Conservation (phyloP, 306 rosid species). For the Bauhinia variegata region DNA sequence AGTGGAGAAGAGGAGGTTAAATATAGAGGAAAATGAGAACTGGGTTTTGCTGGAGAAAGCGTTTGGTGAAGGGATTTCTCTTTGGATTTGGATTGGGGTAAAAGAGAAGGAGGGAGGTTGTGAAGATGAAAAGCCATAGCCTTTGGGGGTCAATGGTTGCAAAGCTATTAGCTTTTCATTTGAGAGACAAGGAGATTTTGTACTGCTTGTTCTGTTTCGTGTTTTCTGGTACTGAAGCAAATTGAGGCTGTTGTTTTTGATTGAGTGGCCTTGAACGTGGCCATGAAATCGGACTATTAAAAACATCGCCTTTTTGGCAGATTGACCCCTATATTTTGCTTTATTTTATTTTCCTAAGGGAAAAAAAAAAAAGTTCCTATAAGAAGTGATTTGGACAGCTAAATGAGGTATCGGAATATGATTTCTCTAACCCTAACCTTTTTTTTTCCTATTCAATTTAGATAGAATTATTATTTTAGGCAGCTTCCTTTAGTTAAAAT, state of each 20-base stretch:
- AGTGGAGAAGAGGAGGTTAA: conserved; percentile 30
- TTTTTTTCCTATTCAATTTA: too few species aligned
- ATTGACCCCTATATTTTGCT: conserved; percentile 11
- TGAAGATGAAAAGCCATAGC: conserved; percentile 85
- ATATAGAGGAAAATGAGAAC: conserved; percentile 41
- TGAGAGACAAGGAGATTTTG: conserved; percentile 29
- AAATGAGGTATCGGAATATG: too few species aligned
- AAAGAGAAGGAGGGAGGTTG: conserved; percentile 60
- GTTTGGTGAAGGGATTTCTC: conserved; percentile 56
- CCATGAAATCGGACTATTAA: conserved; percentile 46
- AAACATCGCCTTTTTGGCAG: conserved; percentile 29
- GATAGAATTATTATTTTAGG: too few species aligned
- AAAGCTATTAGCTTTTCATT: conserved; percentile 39
- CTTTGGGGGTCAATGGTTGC: conserved; percentile 27
- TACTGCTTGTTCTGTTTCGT: conserved; percentile 13
- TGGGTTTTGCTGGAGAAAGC: conserved; percentile 47
- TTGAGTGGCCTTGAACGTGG: conserved; percentile 59
- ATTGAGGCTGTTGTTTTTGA: conserved; percentile 45
- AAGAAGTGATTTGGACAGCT: too few species aligned
- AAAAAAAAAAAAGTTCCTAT: too few species aligned
- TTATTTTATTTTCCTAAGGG: neutral
- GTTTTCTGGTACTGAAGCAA: conserved; percentile 35
- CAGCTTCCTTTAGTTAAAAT: too few species aligned
- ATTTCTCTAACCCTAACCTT: too few species aligned
- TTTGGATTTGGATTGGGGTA: conserved; percentile 59